Evolutionary conservation across 2,329 filamentous ascomycete genomes (phyloP), one percentile per base, ranked within the genome.

Genomic region (Neonectria punicea): DNA sequence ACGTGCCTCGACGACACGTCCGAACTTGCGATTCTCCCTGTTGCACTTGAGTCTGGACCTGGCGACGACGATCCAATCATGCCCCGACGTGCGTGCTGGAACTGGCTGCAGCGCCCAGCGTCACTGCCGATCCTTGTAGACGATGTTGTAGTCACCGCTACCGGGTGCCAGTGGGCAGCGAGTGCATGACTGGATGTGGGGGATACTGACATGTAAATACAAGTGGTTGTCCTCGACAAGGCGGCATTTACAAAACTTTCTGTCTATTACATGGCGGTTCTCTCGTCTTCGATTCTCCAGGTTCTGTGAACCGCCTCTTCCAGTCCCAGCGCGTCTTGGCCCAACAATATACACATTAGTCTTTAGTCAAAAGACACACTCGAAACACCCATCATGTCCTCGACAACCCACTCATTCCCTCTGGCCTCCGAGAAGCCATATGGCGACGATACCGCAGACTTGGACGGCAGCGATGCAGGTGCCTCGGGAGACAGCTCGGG

Each of bases 401-500:
- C 82, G 16, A 70, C 80, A 57, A 80, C 80, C 6, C 68, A 75
- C 34, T 60, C 73, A 28, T 85, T 84, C 65, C 83, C 83, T 4
- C 77, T 85, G 62, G 79, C 82, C 25, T 83, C 81, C 2, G 79
- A 83, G 56, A 69, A 69, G 46, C 73, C 76, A 39, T 77, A 80
- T 4, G 77, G 76, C 61, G 75, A 77, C 9, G 79, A 76, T 28
- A 78, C 78, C 28, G 79, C 80, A 16, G 76, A 74, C 28, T 69
- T 73, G 32, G 76, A 76, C 18, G 85, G 87, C 65, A 82, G 80
- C 66, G 86, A 86, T 36, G 86, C 84, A 16, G 93, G 92, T 25
- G 92, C 92, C 16, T 86, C 87, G 41, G 92, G 93, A 18, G 79
- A 84, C 16, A 87, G 85, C 66, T 83, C 84, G 22, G 86, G 87